Evolutionary conservation across 306 rosid genomes (phyloP), one percentile per base, ranked within the genome.

Genomic region (Rosa persica): DNA sequence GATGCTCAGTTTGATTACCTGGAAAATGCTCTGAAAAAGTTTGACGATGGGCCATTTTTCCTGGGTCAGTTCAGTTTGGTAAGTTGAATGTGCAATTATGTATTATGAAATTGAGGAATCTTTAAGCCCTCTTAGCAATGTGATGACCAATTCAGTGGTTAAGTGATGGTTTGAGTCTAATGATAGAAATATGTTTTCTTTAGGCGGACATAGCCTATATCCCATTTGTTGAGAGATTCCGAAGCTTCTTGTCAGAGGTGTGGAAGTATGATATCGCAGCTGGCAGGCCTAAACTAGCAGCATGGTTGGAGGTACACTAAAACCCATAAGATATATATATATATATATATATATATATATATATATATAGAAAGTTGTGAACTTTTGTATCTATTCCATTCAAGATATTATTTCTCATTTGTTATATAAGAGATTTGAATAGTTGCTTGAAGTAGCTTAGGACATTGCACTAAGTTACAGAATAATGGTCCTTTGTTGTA

Each of bases 51-150:
- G 8, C 96, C 98, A 46, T 89, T 87, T 87, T 62, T 93, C 74
- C 85, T 93, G 40, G 97, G 97, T 25, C 88, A 86, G 58, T 78
- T 93, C 48, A 91, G 98, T 71, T 79, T 72, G 92, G 98, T 91
- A 74, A 85, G 87, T 89, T 38, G 39, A 38, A n/a, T 73, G 10
- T 17, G 1, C 12, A 12, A 38, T 4, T 57, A 20, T 55, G 19
- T 57, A 20, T 47, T 9, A 67, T 49, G 44, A 74, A 43, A 62
- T 39, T 12, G 40, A 27, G 64, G 30, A 52, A 23, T 15, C 44
- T 22, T 12, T 13, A 5, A 10, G 16, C 1, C 42, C 65, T 42
- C 23, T 57, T n/a, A 57, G 23, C 19, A 74, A 22, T 12, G 30
- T 19, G 17, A 27, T 43, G 44, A 58, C 2, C n/a, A 36, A 15